Evolutionary conservation across 2,329 filamentous ascomycete species (phyloP).

Genomic region (Microsporum audouinii): DNA sequence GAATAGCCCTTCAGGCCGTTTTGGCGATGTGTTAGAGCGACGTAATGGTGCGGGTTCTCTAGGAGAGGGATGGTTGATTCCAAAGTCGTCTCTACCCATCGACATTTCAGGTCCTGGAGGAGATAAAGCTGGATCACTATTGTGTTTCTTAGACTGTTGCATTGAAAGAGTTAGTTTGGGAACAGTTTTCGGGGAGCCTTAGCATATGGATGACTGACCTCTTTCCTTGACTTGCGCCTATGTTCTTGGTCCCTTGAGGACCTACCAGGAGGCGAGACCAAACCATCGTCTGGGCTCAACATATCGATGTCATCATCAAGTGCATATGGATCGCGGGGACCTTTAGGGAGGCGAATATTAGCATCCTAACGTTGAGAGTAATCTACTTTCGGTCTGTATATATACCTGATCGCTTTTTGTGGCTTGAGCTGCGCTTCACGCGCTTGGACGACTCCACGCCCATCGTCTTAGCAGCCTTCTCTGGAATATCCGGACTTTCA

Average conservation of each 20-base stretch:
- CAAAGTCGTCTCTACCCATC: slow-evolving; percentile 38
- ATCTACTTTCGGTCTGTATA: too few relatives aligned
- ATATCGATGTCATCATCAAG: slow-evolving; percentile 53
- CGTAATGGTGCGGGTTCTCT: slow-evolving; percentile 44
- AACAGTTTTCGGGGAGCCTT: neutral
- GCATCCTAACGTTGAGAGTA: neutral
- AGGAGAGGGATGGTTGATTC: slow-evolving; percentile 37
- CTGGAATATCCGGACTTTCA: slow-evolving; percentile 53
- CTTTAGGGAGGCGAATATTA: slow-evolving; percentile 12
- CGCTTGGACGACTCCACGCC: slow-evolving; percentile 41
- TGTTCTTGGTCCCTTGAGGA: slow-evolving; percentile 22
- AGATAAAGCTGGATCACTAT: slow-evolving; percentile 38
- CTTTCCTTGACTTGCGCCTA: slow-evolving; percentile 28
- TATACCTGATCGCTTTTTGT: slow-evolving; percentile 10
- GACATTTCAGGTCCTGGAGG: slow-evolving; percentile 36
- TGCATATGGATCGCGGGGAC: slow-evolving; percentile 47
- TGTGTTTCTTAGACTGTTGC: neutral
- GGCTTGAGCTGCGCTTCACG: slow-evolving; percentile 32
- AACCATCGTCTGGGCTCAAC: slow-evolving; percentile 36
- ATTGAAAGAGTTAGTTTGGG: neutral
- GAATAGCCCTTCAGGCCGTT: slow-evolving; percentile 51
- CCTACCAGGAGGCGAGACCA: slow-evolving; percentile 8
- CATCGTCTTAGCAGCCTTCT: slow-evolving; percentile 71
- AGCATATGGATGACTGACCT: slow-evolving; percentile 20
- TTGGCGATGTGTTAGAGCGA: slow-evolving; percentile 47